phyloP scores from a whole-genome alignment of 768 basidiomycete genomes.

The Scleroderma citrinum region DNA sequence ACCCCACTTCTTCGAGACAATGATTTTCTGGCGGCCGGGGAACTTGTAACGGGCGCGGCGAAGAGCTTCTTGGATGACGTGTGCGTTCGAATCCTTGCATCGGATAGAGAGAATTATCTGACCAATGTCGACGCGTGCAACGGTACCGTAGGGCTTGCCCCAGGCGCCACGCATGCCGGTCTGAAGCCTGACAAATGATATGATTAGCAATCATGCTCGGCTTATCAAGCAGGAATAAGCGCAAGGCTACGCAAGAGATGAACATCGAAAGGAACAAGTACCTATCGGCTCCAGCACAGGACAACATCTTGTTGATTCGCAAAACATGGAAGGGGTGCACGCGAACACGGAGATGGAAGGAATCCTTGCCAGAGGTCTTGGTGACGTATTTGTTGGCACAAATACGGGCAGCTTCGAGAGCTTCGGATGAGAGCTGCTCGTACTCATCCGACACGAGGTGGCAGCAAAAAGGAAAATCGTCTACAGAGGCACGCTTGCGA shows the following conservation, averaged over 20 bases:
- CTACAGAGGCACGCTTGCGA: conserved; percentile 91
- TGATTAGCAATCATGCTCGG: neutral
- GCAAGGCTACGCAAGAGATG: neutral
- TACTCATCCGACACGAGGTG: conserved; percentile 98
- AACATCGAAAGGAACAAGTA: conserved; percentile 35
- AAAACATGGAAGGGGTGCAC: conserved; percentile 98
- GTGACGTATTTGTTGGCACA: conserved; percentile 99
- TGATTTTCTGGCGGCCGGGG: conserved; percentile 98
- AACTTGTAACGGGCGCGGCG: conserved; percentile 99
- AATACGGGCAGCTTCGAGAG: conserved; percentile 96
- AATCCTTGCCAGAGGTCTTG: conserved; percentile 96
- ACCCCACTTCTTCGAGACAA: conserved; percentile 97
- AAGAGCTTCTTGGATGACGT: conserved; percentile 93
- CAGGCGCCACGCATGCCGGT: conserved; percentile 99
- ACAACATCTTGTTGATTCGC: conserved; percentile 99
- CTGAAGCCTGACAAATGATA: conserved; percentile 53
- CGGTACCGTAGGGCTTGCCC: conserved; percentile 97
- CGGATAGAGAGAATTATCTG: conserved; percentile 92
- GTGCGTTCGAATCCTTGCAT: conserved; percentile 80
- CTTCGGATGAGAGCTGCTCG: conserved; percentile 93
- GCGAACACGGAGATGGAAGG: conserved; percentile 96
- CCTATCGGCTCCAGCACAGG: conserved; percentile 98
- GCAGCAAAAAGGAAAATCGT: conserved; percentile 97
- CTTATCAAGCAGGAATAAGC: neutral
- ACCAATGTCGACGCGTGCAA: conserved; percentile 94